These are phyloP conservation scores for Mycena venus DNA, from an alignment of 768 basidiomycete genomes.

Conservation along the genomic window DNA sequence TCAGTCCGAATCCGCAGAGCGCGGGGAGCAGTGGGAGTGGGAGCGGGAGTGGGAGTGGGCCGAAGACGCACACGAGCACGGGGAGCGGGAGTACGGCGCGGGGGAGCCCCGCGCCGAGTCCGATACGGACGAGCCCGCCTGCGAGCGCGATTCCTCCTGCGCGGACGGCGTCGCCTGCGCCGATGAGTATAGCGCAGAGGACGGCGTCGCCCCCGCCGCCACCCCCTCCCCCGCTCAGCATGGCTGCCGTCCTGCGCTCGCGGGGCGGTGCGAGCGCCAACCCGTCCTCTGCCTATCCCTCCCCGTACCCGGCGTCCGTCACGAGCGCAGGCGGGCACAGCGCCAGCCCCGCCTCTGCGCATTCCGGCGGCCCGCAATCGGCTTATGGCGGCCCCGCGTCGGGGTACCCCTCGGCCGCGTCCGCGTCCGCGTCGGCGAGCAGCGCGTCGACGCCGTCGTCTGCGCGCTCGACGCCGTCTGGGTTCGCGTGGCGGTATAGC, in stretches of 20 bases:
- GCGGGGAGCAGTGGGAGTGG: background rate
- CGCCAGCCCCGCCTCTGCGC: background rate
- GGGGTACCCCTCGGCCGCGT: background rate
- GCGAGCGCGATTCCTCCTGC: background rate
- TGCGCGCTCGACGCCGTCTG: conserved; percentile 5
- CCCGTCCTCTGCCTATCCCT: background rate
- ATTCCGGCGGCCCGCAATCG: too few species aligned
- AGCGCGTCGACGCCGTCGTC: conserved; percentile 20
- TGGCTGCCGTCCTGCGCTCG: conserved; percentile 23
- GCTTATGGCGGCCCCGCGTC: too few species aligned
- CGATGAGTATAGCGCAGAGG: background rate
- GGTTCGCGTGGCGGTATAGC: conserved; percentile 17
- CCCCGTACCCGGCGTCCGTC: background rate
- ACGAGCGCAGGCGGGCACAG: background rate
- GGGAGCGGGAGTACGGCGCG: conserved; percentile 6
- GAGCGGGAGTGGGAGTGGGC: background rate
- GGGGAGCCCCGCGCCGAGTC: background rate
- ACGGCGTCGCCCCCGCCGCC: conserved; percentile 24
- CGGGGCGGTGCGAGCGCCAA: background rate
- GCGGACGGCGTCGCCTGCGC: background rate
- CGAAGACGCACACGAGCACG: background rate
- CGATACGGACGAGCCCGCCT: background rate
- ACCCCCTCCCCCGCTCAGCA: conserved; percentile 30
- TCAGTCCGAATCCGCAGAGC: background rate
- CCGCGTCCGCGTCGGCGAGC: background rate